Evolutionary conservation across 306 rosid species (phyloP), one percentile per base, ranked within the genome.

Genomic region (Senna tora): DNA sequence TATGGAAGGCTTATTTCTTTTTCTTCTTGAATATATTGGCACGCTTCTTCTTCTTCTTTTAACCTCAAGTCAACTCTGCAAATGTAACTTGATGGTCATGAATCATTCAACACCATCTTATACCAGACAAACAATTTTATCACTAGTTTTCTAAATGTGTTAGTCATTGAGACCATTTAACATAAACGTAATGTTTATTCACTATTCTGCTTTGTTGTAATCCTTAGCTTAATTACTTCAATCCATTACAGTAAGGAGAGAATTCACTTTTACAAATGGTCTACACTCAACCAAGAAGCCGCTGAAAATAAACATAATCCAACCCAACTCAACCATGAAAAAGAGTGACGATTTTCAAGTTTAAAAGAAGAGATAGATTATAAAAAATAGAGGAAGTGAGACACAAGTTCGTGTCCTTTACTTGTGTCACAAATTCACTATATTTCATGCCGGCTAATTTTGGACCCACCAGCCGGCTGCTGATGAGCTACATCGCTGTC

Each of bases 391-490:
- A 36, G 17, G 14, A 14, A 39, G 13, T 25, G 30, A 25, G 30
- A 25, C 30, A 32, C 19, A 58, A 58, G 4, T 7, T 15, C 14
- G 9, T 9, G 15, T 36, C 41, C 28, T 36, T 16, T 8, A 20
- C n/a, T n/a, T 11, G 15, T 36, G 0, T 36, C 9, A 60, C 4
- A 7, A n/a, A n/a, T n/a, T n/a, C n/a, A n/a, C n/a, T n/a, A 36
- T 36, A 10, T 34, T 60, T 36, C 47, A 16, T 36, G 67, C 67
- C 67, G 67, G 67, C 67, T 19, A 20, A 61, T 2, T 19, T 38
- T 61, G 19, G n/a, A 34, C 17, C 32, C 10, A 12, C 32, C 17
- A 62, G 50, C 67, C 67, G 50, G 67, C 67, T 38, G 67, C 50
- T 62, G 4, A 39, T 15, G 22, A 19, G 5, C 25, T 39, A 22